Percentiles rank a stretch among this genome's conserved stretches.
Conservation (phyloP, 371 early-diverging fungal genomes). For the Rhizopus sp. region DNA sequence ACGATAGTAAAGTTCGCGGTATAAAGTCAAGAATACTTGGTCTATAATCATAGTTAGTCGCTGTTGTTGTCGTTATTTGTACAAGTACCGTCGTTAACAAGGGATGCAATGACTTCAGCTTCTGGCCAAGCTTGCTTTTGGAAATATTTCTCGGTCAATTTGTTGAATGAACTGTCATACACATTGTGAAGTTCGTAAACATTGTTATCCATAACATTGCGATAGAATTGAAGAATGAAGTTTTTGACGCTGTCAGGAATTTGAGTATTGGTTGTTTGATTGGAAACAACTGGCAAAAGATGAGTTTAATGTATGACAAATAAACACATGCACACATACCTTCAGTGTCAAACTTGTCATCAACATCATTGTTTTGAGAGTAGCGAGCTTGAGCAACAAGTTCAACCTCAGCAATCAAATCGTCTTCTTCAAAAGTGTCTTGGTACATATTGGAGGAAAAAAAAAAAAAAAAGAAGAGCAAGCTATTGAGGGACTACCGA, state of each 20-base stretch:
- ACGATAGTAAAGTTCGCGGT: slow-evolving; percentile 95
- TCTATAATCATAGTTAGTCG: slow-evolving; percentile 45
- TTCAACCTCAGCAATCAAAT: slow-evolving; percentile 83
- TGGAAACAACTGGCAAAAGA: slow-evolving; percentile 16
- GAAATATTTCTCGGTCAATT: slow-evolving; percentile 90
- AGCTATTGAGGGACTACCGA: no score
- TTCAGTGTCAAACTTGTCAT: slow-evolving; percentile 53
- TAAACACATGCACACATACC: slow-evolving; percentile 20
- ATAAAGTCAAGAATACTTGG: slow-evolving; percentile 88
- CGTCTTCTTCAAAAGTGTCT: slow-evolving; percentile 77
- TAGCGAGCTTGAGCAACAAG: slow-evolving; percentile 63
- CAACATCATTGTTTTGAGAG: slow-evolving; percentile 53
- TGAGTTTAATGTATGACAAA: background rate
- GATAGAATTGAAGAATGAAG: slow-evolving; percentile 83
- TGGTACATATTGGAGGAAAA: slow-evolving; percentile 54
- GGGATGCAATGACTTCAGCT: slow-evolving; percentile 78
- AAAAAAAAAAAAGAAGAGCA: background rate
- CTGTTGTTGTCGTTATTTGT: background rate
- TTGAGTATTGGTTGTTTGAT: slow-evolving; percentile 56
- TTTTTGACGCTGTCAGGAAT: slow-evolving; percentile 84
- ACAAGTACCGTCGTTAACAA: slow-evolving; percentile 83
- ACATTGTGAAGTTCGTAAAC: slow-evolving; percentile 83
- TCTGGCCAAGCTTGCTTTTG: slow-evolving; percentile 92
- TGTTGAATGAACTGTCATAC: slow-evolving; percentile 91
- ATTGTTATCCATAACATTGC: slow-evolving; percentile 76